Evolutionary conservation across 495 filamentous ascomycete genomes (phyloP).

Genomic region (Aspergillus nanangensis): DNA sequence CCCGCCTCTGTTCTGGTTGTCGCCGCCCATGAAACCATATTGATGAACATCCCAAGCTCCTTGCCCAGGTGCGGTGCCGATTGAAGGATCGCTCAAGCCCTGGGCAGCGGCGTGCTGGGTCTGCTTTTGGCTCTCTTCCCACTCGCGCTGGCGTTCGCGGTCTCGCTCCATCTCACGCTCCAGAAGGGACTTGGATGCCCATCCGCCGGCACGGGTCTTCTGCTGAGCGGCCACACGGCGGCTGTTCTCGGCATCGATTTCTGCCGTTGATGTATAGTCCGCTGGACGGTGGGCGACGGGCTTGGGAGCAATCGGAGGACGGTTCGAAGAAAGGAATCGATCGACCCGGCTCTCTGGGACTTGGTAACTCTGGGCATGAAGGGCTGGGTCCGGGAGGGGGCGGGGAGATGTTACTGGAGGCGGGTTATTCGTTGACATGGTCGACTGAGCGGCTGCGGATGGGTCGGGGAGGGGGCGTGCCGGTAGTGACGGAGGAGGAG

Average conservation of each 20-base stretch:
- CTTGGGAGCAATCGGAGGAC: slow-evolving; percentile 34
- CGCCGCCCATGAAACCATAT: slow-evolving; percentile 82
- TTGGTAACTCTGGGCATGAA: slow-evolving; percentile 29
- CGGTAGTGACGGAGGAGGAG: slow-evolving; percentile 14
- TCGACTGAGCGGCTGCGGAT: slow-evolving; percentile 11
- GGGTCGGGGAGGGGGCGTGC: slow-evolving; percentile 31
- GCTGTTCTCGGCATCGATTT: slow-evolving; percentile 66
- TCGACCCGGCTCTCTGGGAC: slow-evolving; percentile 32
- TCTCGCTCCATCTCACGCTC: slow-evolving; percentile 97
- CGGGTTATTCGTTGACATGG: too few relatives aligned
- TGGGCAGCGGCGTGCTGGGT: slow-evolving; percentile 51
- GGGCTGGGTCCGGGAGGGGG: slow-evolving; percentile 48
- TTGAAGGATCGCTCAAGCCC: slow-evolving; percentile 36
- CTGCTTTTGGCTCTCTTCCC: slow-evolving; percentile 86
- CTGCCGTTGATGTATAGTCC: slow-evolving; percentile 58
- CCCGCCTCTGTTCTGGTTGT: slow-evolving; percentile 71
- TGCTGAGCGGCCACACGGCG: slow-evolving; percentile 58
- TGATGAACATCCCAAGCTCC: slow-evolving; percentile 84
- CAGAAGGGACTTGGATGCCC: slow-evolving; percentile 76
- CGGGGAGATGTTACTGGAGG: slow-evolving; percentile 28
- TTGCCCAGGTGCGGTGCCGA: slow-evolving; percentile 49
- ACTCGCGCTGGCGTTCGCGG: slow-evolving; percentile 86
- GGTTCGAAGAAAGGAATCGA: slow-evolving; percentile 49
- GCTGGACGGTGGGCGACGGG: slow-evolving; percentile 38
- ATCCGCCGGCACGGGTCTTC: slow-evolving; percentile 69